Evolutionary conservation across 2,329 filamentous ascomycete species (phyloP).

Genomic region (Tolypocladium album): DNA sequence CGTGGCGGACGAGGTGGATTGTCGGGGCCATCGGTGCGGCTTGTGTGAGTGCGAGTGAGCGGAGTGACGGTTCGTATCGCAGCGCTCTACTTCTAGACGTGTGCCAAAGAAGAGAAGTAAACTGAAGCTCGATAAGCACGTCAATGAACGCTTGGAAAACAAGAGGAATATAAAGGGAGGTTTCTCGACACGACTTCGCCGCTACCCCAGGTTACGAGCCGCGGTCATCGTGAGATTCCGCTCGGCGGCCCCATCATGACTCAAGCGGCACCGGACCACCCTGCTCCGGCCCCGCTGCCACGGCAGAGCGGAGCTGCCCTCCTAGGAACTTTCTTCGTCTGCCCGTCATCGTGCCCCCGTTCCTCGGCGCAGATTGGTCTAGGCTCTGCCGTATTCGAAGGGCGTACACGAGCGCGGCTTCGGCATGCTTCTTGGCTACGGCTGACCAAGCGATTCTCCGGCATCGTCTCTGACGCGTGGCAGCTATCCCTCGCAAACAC

Average conservation of each 20-base stretch:
- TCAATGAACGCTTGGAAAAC: not conserved
- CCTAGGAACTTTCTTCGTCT: not conserved
- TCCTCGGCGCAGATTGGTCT: not conserved
- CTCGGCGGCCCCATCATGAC: not conserved
- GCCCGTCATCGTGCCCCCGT: not conserved
- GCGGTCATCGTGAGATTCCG: not conserved
- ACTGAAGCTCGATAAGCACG: not conserved
- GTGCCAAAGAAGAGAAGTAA: not conserved
- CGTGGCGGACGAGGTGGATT: constrained; percentile 62
- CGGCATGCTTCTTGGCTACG: not conserved
- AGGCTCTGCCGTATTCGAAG: not conserved
- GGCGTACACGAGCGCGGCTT: not conserved
- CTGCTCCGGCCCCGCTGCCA: not conserved
- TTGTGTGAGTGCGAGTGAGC: not conserved
- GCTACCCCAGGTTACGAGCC: not conserved
- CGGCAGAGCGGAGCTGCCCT: not conserved
- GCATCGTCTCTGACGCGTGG: not conserved
- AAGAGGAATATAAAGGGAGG: not conserved
- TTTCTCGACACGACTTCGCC: not conserved
- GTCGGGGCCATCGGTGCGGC: constrained; percentile 34
- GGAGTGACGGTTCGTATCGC: not conserved
- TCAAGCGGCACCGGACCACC: not conserved
- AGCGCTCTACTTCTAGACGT: not conserved
- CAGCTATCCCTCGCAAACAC: too few relatives aligned
- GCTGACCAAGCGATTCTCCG: not conserved